Base-by-base conservation (phyloP, 2,329 filamentous ascomycete genomes). In the Hymenoscyphus linearis region DNA sequence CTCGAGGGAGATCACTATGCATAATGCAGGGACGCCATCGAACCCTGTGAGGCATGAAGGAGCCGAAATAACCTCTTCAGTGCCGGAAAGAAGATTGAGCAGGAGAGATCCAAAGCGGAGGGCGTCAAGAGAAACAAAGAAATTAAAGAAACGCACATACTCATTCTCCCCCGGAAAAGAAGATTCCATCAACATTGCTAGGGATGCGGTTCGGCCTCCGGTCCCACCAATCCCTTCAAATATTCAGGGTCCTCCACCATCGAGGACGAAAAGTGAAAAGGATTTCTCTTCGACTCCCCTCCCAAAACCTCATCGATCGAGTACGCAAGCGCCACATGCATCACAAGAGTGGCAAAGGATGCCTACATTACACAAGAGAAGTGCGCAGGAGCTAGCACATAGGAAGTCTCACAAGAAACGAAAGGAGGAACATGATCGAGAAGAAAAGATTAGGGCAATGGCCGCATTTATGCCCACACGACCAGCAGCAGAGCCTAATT, bases 381-480 rank as follows among this genome's bases (percentile, higher is more conserved):
- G 80, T 65, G 80, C 80, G 61, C 80, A 82, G 66, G 83, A 86
- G 57, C 78, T 88, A 31, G 76, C 84, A 57, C 84, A 86, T 62
- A 86, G 87, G 64, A 91, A 86, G 71, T 89, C 89, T 47, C 92
- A 85, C 78, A 96, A 90, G 76, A 85, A 88, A 68, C 86, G 87
- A 69, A 87, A 88, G 67, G 82, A 88, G 65, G 90, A 96, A 65
- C 84, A 85, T 71, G 82, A 88, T 62, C 84, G 93, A 61, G 93
- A 96, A 75, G 90, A 90, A 64, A 91, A 96, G 75, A 92, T 97
- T 71, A 90, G 87, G 72, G 86, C 90, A 59, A 90, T 97, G 89
- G 89, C 85, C 70, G 84, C 85, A 47, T 83, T 82, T 63, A 82
- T 87, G 67, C 86, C 90, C 5, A 81, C 79, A 58, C 84, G 89